phyloP scores from a whole-genome alignment of 164 flowering plant species.

The Macadamia tetraphylla region DNA sequence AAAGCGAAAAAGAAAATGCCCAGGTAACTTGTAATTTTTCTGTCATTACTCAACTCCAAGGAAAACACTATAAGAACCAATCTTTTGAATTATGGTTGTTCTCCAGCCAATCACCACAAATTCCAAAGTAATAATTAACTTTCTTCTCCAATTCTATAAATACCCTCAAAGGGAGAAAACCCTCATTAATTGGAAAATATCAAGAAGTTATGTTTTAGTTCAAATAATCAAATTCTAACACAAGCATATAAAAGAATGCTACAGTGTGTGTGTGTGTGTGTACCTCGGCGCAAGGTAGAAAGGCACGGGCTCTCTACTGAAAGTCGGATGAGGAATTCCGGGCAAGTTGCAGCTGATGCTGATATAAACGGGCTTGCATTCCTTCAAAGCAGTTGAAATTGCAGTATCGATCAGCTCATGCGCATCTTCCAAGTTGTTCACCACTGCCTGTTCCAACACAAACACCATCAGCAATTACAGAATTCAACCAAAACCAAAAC shows the following conservation, averaged over 20 bases:
- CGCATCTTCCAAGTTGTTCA: conserved; percentile 65
- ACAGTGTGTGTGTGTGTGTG: no score
- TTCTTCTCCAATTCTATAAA: no score
- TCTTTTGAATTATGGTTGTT: no score
- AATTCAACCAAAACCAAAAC: not conserved
- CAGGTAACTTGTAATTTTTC: no score
- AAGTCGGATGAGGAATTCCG: conserved; percentile 56
- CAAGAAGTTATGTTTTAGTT: not conserved
- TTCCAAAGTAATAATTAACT: no score
- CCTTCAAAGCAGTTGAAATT: conserved; percentile 66
- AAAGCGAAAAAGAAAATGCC: no score
- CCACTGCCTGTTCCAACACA: conserved; percentile 48
- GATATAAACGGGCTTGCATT: conserved; percentile 65
- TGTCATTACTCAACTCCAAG: no score
- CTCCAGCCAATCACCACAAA: no score
- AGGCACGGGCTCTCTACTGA: conserved; percentile 55
- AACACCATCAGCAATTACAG: not conserved
- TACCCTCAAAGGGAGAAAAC: no score
- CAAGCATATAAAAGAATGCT: no score
- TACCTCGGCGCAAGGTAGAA: conserved; percentile 51
- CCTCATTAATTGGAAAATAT: not conserved
- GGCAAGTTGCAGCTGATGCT: conserved; percentile 64
- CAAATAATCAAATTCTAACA: no score
- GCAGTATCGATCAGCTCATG: conserved; percentile 69
- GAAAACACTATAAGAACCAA: no score